phyloP scores from a whole-genome alignment of 78 protist species.

The Pigoraptor vietnamica region DNA sequence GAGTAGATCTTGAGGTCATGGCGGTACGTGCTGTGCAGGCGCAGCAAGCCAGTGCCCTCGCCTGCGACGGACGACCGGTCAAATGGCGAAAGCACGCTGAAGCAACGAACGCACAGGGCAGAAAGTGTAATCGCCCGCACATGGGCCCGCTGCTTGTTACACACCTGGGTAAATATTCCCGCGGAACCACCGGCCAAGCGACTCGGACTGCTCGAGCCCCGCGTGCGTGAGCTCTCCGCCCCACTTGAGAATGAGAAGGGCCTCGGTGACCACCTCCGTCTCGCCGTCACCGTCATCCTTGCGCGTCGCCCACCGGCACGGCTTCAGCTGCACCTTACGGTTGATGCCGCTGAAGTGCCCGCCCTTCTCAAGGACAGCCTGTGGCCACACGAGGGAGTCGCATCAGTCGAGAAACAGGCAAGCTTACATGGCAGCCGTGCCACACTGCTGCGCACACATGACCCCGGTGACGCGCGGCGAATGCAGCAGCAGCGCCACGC shows the following conservation, averaged over 20 bases:
- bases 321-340: conserved; percentile 61
- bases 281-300: no score
- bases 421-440: no score
- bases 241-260: conserved; percentile 52
- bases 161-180: conserved; percentile 13
- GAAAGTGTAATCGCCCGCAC: no score
- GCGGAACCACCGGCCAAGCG: conserved; percentile 18
- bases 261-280: not conserved
- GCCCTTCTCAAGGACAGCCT: conserved; percentile 33
- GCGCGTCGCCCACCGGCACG: not conserved
- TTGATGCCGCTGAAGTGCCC: conserved; percentile 47
- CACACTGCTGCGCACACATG: no score
- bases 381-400: not conserved
- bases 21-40: conserved; percentile 53
- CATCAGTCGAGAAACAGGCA: no score
- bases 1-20: conserved; percentile 70
- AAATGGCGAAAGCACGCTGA: not conserved
- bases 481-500: no score
- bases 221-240: conserved; percentile 64
- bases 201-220: conserved; percentile 39
- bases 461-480: no score
- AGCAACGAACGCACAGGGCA: not conserved
- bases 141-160: no score
- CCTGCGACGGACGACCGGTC: not conserved
- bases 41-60: conserved; percentile 24